Conservation (phyloP, 2,329 filamentous ascomycete species). For the Macroventuria anomochaeta region DNA sequence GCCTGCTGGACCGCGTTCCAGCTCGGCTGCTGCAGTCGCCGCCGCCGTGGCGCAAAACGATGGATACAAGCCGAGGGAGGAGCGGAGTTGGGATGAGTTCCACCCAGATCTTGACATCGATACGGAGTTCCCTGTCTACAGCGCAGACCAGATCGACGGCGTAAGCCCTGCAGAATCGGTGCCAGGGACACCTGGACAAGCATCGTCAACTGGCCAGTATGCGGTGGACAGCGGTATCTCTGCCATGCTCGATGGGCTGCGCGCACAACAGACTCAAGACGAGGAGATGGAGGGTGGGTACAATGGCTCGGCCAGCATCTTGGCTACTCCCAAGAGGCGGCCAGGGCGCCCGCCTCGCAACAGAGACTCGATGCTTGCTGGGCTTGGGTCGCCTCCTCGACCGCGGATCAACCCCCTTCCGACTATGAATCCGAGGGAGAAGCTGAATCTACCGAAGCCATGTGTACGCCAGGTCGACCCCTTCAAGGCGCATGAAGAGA, state of each 20-base stretch:
- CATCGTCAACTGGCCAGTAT: constrained; percentile 36
- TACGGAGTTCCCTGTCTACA: constrained; percentile 76
- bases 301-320: constrained; percentile 14
- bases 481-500: constrained; percentile 82
- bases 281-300: constrained; percentile 28
- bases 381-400: constrained; percentile 65
- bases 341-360: constrained; percentile 71
- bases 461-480: constrained; percentile 78
- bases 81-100: constrained; percentile 97
- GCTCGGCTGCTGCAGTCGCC: constrained; percentile 85
- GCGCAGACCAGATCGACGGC: constrained; percentile 85
- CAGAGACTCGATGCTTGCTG: constrained; percentile 65
- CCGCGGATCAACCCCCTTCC: constrained; percentile 76
- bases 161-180: constrained; percentile 57
- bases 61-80: constrained; percentile 96
- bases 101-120: constrained; percentile 95
- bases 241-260: constrained; percentile 43
- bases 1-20: constrained; percentile 71
- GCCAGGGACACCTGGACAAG: constrained; percentile 52
- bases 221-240: constrained; percentile 46
- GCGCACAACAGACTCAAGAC: constrained; percentile 39
- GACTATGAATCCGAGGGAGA: constrained; percentile 81
- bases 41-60: constrained; percentile 89
- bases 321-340: constrained; percentile 59
- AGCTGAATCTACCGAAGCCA: constrained; percentile 77